Evolutionary conservation across 805 yeast species (phyloP), one percentile per base, ranked within the genome.

Genomic region (Candida odintsovae): DNA sequence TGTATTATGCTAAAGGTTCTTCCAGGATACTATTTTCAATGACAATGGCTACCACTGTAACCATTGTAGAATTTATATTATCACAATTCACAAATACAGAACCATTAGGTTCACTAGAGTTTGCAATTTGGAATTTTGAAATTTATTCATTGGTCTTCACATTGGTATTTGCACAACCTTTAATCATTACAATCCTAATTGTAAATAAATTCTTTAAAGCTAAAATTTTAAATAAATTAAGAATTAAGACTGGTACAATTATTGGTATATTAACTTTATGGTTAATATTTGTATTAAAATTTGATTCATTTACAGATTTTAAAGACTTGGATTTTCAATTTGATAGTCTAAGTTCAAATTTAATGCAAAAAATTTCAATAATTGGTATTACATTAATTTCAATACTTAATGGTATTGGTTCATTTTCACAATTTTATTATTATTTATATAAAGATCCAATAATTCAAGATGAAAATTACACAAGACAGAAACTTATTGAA

Each of bases 311-410:
- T 19, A 58, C 62, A 0, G 62, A 59, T 36, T 45, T 59, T 13
- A 41, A 45, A 2, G 50, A 41, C 16, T 50, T 48, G 2, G 28
- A 42, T 1, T 54, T 54, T 3, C 38, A 41, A 28, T 33, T 42
- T 6, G 45, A 40, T 26, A 48, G 38, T 31, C 40, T 48, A 35
- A 18, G 48, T 13, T 50, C 56, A 8, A 48, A 48, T 13, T 49
- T 46, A 18, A 38, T 54, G 1, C 57, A 55, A 28, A 50, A 57
- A 31, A 40, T 59, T 3, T 51, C 60, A 9, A 50, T 59, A 25
- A 51, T 61, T 43, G 64, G 64, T 2, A 51, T 61, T 2, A 57
- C 62, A 8, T 41, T 61, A 19, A 59, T 59, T 40, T 55, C 61
- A 2, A 42, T 49, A 3, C 38, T 61, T 28, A 59, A 59, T 41